phyloP scores from a whole-genome alignment of 2,329 filamentous ascomycete species.

The Furcasterigmium furcatum region DNA sequence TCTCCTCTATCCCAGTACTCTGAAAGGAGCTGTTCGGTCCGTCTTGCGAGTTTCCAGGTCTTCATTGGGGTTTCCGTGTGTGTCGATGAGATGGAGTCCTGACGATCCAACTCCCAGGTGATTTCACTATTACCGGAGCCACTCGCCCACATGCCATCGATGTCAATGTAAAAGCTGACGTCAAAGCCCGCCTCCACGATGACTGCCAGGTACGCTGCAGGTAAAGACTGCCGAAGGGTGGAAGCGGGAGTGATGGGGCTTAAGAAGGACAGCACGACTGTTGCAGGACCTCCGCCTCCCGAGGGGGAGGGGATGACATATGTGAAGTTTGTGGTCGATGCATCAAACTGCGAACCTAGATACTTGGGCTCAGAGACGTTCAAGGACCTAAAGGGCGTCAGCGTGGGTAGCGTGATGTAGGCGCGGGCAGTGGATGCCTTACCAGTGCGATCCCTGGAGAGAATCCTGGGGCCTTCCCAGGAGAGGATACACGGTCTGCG shows the following conservation, averaged over 20 bases:
- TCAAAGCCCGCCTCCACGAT: constrained; percentile 64
- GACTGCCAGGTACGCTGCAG: constrained; percentile 76
- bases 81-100: constrained; percentile 25
- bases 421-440: not conserved
- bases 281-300: constrained; percentile 21
- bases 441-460: constrained; percentile 24
- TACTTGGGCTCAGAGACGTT: constrained; percentile 38
- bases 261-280: constrained; percentile 52
- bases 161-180: constrained; percentile 62
- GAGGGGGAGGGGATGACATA: constrained; percentile 33
- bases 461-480: constrained; percentile 50
- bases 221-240: constrained; percentile 75
- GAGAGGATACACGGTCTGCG: constrained; percentile 42
- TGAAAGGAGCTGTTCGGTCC: constrained; percentile 65
- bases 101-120: constrained; percentile 61
- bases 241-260: constrained; percentile 81
- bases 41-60: constrained; percentile 62
- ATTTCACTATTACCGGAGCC: constrained; percentile 68
- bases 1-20: constrained; percentile 73
- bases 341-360: constrained; percentile 42
- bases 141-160: constrained; percentile 80
- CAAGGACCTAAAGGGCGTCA: constrained; percentile 22
- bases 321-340: constrained; percentile 46
- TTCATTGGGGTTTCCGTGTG: constrained; percentile 42
- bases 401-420: too few relatives aligned